A percentile compares a stretch with the other conserved stretches of the same genome.
Conservation (phyloP, 768 basidiomycete species). For the Rubroboletus pulcherrimus region DNA sequence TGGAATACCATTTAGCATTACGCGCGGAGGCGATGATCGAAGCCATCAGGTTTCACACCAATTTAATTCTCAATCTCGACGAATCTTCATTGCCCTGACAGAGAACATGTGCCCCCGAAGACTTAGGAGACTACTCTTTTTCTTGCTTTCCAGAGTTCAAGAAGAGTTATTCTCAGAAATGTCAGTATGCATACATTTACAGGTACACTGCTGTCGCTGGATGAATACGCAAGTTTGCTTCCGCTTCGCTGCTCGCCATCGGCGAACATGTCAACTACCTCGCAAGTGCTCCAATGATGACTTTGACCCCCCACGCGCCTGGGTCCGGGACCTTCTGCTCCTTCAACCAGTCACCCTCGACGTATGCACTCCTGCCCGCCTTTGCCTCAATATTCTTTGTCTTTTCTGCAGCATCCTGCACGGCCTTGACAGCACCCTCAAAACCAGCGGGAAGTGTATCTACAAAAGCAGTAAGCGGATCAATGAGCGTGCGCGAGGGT, state of each 20-base stretch:
- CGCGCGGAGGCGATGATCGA: conserved; percentile 52
- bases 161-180: neutral
- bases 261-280: neutral
- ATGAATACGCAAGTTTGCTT: neutral
- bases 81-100: conserved; percentile 36
- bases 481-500: conserved; percentile 89
- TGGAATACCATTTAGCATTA: conserved; percentile 35
- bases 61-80: conserved; percentile 63
- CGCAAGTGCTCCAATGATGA: conserved; percentile 57
- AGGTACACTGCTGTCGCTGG: neutral
- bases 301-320: conserved; percentile 88
- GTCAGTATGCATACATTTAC: neutral
- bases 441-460: conserved; percentile 35
- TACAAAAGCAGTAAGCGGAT: conserved; percentile 81
- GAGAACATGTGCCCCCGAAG: neutral
- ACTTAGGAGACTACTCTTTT: neutral
- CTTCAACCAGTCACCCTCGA: conserved; percentile 64
- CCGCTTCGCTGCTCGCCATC: neutral
- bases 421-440: conserved; percentile 54
- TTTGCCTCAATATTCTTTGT: conserved; percentile 79
- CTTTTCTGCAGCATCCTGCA: conserved; percentile 61
- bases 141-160: neutral
- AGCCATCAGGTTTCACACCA: conserved; percentile 62
- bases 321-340: conserved; percentile 72
- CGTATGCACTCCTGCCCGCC: conserved; percentile 86